These are phyloP conservation scores for Petunia axillaris DNA, from an alignment of 257 asterid genomes.

Conservation along the genomic window DNA sequence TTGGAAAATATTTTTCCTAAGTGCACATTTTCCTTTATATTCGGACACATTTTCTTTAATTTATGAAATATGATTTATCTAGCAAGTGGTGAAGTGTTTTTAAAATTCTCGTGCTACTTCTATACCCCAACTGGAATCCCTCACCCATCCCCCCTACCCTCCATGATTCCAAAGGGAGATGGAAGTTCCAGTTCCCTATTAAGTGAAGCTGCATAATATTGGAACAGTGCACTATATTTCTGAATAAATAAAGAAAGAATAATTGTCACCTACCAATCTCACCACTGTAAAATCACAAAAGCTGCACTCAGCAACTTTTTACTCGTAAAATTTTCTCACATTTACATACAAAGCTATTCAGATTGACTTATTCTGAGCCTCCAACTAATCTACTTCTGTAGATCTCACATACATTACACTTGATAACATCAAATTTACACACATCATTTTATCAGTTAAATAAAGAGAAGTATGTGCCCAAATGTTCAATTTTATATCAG, in stretches of 20 bases:
- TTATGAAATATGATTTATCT: too few relatives aligned
- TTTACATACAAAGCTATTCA: constrained; percentile 24
- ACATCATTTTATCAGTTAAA: constrained; percentile 31
- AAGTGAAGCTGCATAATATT: too few relatives aligned
- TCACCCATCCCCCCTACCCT: too few relatives aligned
- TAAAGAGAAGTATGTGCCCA: constrained; percentile 29
- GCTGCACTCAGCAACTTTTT: not conserved
- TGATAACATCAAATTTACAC: constrained; percentile 38
- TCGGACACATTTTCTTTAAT: too few relatives aligned
- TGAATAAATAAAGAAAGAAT: constrained; percentile 13
- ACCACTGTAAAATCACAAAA: constrained; percentile 14
- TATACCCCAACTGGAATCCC: too few relatives aligned
- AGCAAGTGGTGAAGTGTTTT: too few relatives aligned
- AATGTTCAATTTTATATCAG: constrained; percentile 37
- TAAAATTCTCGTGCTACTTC: too few relatives aligned
- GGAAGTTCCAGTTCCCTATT: too few relatives aligned
- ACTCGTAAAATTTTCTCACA: not conserved
- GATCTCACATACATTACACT: constrained; percentile 20
- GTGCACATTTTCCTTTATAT: too few relatives aligned
- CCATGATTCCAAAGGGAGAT: too few relatives aligned
- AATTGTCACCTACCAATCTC: not conserved
- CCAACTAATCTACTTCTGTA: not conserved
- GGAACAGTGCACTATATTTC: not conserved
- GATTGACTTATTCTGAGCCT: constrained; percentile 19
- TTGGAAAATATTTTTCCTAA: too few relatives aligned